Conservation (phyloP, 106 monocot species). For the Allium sativum region DNA sequence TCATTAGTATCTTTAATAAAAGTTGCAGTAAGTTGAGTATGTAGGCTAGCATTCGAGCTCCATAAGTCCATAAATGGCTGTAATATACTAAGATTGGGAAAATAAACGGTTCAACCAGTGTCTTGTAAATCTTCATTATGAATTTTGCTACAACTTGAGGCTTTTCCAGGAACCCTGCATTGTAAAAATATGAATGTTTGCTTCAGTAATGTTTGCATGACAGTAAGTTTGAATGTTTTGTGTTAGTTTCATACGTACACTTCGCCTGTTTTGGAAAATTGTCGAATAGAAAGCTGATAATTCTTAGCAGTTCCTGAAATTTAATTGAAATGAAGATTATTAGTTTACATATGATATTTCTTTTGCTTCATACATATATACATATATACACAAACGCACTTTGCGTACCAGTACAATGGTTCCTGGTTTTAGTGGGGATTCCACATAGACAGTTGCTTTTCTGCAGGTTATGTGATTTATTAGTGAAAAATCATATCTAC, state of each 20-base stretch:
- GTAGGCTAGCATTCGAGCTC: conserved; percentile 7
- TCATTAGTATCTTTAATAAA: conserved; percentile 14
- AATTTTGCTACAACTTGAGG: conserved; percentile 19
- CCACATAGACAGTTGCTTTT: conserved; percentile 40
- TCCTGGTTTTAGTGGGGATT: conserved; percentile 66
- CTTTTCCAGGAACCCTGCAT: conserved; percentile 54
- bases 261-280: conserved; percentile 40
- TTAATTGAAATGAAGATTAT: not conserved
- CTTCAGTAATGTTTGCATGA: not conserved
- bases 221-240: not conserved
- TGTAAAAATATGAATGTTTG: not conserved
- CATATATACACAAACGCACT: no score
- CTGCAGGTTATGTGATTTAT: conserved; percentile 17
- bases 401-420: conserved; percentile 34
- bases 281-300: conserved; percentile 29
- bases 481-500: not conserved
- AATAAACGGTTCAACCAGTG: conserved; percentile 33
- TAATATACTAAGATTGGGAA: conserved; percentile 49
- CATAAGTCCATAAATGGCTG: conserved; percentile 31
- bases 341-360: not conserved
- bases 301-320: conserved; percentile 52
- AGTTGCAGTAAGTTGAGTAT: conserved; percentile 20
- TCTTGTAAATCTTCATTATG: conserved; percentile 27
- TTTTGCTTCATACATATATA: not conserved
- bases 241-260: conserved; percentile 21